Percentiles rank a stretch among this genome's conserved stretches.
These are phyloP conservation scores for Ceratobasidium sp. DNA, from an alignment of 1,284 basidiomycete genomes.

Conservation along the genomic window DNA sequence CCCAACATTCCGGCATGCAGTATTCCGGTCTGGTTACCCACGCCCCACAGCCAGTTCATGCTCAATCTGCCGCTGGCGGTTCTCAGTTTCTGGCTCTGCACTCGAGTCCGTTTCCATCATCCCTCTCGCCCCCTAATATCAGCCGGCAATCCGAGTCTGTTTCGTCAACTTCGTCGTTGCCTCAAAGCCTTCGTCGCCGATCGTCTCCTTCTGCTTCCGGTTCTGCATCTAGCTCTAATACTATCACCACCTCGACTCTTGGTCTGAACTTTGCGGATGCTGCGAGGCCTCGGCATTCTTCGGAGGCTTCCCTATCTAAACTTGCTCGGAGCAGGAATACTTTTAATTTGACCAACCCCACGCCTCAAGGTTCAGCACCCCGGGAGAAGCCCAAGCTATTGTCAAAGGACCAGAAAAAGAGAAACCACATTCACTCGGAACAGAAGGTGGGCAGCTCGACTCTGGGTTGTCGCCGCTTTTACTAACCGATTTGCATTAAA, in stretches of 20 bases:
- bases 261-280: constrained; percentile 16
- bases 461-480: constrained; percentile 52
- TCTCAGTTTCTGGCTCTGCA: constrained; percentile 35
- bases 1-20: constrained; percentile 12
- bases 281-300: background rate
- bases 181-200: constrained; percentile 28
- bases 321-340: constrained; percentile 11
- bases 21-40: constrained; percentile 23
- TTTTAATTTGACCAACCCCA: constrained; percentile 21
- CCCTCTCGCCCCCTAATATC: constrained; percentile 33
- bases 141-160: background rate
- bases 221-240: constrained; percentile 35
- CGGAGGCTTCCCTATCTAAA: constrained; percentile 23
- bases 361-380: constrained; percentile 20
- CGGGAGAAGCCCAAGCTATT: constrained; percentile 57
- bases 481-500: constrained; percentile 58
- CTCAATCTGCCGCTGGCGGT: constrained; percentile 10
- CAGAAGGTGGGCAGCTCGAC: constrained; percentile 38
- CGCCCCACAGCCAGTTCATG: constrained; percentile 31
- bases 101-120: constrained; percentile 23
- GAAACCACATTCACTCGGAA: constrained; percentile 85
- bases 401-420: constrained; percentile 85
- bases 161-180: constrained; percentile 19
- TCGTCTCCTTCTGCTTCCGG: constrained; percentile 25
- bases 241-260: constrained; percentile 9